A percentile compares a stretch with the other conserved stretches of the same genome.
Conservation (phyloP, 1,139 yeast genomes). For the Petasospora rhodanensis region DNA sequence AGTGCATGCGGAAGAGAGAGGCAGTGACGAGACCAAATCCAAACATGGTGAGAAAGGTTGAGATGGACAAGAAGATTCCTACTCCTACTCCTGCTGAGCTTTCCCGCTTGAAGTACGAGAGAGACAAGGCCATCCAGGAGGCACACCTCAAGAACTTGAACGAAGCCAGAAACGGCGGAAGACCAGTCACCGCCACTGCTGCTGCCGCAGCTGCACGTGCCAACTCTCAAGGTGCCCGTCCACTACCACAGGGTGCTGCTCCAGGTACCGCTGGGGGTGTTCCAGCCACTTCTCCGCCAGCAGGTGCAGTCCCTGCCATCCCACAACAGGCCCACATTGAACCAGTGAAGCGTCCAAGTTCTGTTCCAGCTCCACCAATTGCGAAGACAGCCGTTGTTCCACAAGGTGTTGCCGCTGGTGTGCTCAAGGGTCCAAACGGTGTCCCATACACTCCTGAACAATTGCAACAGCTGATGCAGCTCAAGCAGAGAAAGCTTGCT, state of each 20-base stretch:
- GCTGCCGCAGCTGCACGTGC: constrained; percentile 6
- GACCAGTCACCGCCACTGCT: constrained; percentile 1
- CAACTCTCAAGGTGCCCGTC: too few species aligned
- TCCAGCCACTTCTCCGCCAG: too few species aligned
- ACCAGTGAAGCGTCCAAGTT: constrained; percentile 13
- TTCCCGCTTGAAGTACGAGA: constrained; percentile 72
- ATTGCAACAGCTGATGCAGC: constrained; percentile 27
- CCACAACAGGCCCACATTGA: background rate
- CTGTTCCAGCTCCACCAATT: constrained; percentile 14
- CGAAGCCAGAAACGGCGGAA: constrained; percentile 13
- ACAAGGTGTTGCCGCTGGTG: constrained; percentile 5
- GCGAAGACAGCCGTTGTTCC: constrained; percentile 4
- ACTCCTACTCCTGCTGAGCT: constrained; percentile 82
- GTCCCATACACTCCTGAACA: constrained; percentile 23
- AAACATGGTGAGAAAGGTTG: constrained; percentile 34
- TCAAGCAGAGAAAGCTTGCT: constrained; percentile 31
- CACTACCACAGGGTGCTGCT: too few species aligned
- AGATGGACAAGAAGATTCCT: constrained; percentile 35
- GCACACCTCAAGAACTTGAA: constrained; percentile 50
- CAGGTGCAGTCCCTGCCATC: too few species aligned
- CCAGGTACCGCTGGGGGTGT: constrained; percentile 1
- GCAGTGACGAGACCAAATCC: constrained; percentile 53
- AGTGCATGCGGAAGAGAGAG: constrained; percentile 85
- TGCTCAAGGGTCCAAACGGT: constrained; percentile 18
- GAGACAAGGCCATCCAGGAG: constrained; percentile 80